Base-by-base conservation (phyloP, 192 early-diverging fungal genomes). In the Dispira parvispora region DNA sequence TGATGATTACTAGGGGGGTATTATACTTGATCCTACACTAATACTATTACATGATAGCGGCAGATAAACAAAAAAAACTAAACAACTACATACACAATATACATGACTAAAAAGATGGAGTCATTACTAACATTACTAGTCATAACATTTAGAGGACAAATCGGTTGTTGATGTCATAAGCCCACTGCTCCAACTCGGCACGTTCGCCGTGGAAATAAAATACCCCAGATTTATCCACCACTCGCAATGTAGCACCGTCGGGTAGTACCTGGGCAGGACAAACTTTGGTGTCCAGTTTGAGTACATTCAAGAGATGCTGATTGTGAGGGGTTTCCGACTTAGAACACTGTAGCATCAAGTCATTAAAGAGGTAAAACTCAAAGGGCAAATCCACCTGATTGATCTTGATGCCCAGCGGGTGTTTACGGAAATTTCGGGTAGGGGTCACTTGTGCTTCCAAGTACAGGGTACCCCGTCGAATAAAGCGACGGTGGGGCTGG, bases 361-460 rank as follows among this genome's bases (percentile, higher is more conserved):
- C 88, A 63, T 82, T 87, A 70, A 86, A 89, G 38, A 89, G 66
- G 64, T 76, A 85, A 25, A 78, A 82, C 52, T 73, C 60, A 63
- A 73, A 80, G 28, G 72, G 69, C 42, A 67, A 66, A 2, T 77
- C 78, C 20, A 67, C 27, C 1, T 65, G 62, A n/a, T 61, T 38
- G 26, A 44, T 9, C 58, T 61, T 61, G n/a, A 61, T 43, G n/a
- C 58, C 58, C 58, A 61, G n/a, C 0, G 58, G 58, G 26, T 61
- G 42, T 67, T 71, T 74, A 11, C 65, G 62, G 43, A 74, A 63
- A 20, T 71, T 74, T 25, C 70, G 52, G 42, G 73, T 74, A 3
- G 69, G 54, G 0, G 67, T 64, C 11, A 67, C 44, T 46, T 71
- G 65, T 38, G 72, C 44, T 6, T 67, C 63, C 68, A 84, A 64